phyloP scores from a whole-genome alignment of 2,329 filamentous ascomycete species.

The Nigrospora oryzae region DNA sequence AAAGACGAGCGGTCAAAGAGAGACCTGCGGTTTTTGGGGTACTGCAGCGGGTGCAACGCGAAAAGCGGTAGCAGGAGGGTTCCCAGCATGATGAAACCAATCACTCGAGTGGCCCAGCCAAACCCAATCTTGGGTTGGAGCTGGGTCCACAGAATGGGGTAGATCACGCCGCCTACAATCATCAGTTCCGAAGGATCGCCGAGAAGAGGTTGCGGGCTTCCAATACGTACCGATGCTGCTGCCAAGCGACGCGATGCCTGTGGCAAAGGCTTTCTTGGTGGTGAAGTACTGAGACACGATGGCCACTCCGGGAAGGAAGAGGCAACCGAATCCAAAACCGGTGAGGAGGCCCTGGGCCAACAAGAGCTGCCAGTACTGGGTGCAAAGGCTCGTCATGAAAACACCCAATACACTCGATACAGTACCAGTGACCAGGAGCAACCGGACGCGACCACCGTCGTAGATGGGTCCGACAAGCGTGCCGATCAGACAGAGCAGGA shows the following conservation, averaged over 20 bases:
- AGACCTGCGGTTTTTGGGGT: no score
- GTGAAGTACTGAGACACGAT: constrained; percentile 31
- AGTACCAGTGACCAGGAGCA: constrained; percentile 14
- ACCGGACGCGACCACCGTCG: constrained; percentile 18
- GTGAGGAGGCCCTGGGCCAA: constrained; percentile 29
- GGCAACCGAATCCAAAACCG: constrained; percentile 31
- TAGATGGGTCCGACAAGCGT: constrained; percentile 17
- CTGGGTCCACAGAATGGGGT: no score
- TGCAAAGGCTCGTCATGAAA: constrained; percentile 14
- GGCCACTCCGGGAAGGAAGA: constrained; percentile 28
- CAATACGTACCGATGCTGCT: constrained; percentile 20
- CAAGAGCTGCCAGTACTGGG: constrained; percentile 26
- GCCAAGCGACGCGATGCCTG: constrained; percentile 32
- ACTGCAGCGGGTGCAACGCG: no score
- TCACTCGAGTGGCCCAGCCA: no score
- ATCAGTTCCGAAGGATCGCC: no score
- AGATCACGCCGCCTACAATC: no score
- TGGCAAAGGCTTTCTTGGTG: constrained; percentile 28
- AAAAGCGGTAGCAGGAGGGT: no score
- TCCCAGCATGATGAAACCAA: no score
- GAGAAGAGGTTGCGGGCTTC: no score
- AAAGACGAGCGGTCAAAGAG: no score
- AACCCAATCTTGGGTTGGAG: no score
- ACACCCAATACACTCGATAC: constrained; percentile 15
- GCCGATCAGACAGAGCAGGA: constrained; percentile 18